These are phyloP conservation scores for Pneumocystis sp. DNA, from an alignment of 1,139 yeast genomes.

Conservation along the genomic window DNA sequence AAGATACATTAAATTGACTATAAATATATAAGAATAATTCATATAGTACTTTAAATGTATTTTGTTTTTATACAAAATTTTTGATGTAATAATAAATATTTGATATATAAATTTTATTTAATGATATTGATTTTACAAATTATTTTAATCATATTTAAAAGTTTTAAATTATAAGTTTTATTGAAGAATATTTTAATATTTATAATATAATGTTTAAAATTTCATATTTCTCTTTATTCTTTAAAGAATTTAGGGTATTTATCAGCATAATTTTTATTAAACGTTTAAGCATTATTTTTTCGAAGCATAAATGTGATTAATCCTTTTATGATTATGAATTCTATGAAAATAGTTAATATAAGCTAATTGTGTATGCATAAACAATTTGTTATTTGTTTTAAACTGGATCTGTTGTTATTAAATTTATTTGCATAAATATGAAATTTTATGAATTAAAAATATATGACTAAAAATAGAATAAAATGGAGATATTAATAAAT, in stretches of 20 bases:
- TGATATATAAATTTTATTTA: too few relatives aligned
- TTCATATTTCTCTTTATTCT: background rate
- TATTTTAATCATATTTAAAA: too few relatives aligned
- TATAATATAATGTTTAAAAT: background rate
- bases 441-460: background rate
- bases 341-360: background rate
- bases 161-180: too few relatives aligned
- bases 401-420: background rate
- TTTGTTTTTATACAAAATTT: too few relatives aligned
- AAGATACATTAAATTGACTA: too few relatives aligned
- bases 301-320: background rate
- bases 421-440: background rate
- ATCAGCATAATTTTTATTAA: background rate
- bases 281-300: background rate
- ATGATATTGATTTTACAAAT: too few relatives aligned
- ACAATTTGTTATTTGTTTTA: background rate
- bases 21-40: too few relatives aligned
- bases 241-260: background rate
- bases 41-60: too few relatives aligned
- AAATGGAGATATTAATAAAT: background rate
- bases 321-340: background rate
- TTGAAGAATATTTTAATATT: background rate
- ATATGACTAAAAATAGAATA: background rate
- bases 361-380: background rate
- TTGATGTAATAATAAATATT: too few relatives aligned